Base-by-base conservation (phyloP, 495 filamentous ascomycete species). In the Hamigera avellanea region DNA sequence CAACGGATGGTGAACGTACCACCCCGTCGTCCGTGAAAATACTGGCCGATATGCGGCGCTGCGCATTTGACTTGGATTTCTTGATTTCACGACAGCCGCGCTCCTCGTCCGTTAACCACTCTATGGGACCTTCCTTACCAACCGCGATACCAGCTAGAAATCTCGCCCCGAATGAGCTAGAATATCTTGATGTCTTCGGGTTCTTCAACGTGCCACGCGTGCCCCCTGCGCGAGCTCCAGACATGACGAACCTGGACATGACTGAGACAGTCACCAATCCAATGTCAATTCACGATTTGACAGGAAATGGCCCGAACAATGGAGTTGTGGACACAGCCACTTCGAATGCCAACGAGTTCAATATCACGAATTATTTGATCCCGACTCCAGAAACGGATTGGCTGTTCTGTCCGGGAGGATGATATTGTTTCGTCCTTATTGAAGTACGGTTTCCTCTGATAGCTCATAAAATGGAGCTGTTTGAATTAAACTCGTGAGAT, bases 141-240 rank as follows among this genome's bases (percentile, higher is more conserved):
- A 56, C 67, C 1, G 57, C 54, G 8, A 40, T 51, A 4, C 42
- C 46, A 0, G 66, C 66, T 8, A 63, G 75, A 18, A 86, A 73
- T 37, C 77, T 76, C n/a, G 80, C 72, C 8, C 73, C 80, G 7
- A 83, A 87, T 51, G 83, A 93, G 40, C 63, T 91, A 8, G 86
- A 93, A 45, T 93, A 88, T 47, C 61, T 93, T n/a, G 85, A 94
- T 49, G 83, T 93, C 2, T 94, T 94, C 53, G 83, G 87, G 42
- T 93, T 88, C 60, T 94, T 93, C 66, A 93, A 93, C 56, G 73
- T 91, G 30, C 86, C 86, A 3, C 66, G 84, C 13, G 62, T 91
- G 6, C 79, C 82, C 9, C 42, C 50, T 7, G 32, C 54, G 1
- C 46, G 57, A 3, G 52, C 53, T 2, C 44, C 55, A n/a, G 59